Evolutionary conservation across 2,329 filamentous ascomycete genomes (phyloP).

Genomic region (Phyllosticta ampelicida): DNA sequence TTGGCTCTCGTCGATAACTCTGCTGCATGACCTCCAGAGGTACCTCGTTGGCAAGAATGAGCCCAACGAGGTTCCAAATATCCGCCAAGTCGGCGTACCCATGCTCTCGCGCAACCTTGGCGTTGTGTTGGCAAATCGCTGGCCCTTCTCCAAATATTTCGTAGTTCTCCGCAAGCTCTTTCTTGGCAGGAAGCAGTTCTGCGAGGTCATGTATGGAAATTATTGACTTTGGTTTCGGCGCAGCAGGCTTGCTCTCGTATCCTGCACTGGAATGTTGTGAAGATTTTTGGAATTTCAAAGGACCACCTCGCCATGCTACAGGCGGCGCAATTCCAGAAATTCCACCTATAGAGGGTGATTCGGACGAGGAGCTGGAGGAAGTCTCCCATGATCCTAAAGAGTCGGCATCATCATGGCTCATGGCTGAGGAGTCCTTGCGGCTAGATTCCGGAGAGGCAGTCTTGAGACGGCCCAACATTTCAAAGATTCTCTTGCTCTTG

Average conservation of each 20-base stretch:
- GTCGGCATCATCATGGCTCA: constrained; percentile 20
- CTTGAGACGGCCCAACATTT: constrained; percentile 51
- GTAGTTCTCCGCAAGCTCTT: constrained; percentile 67
- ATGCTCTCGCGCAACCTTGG: constrained; percentile 59
- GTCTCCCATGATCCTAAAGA: constrained; percentile 12
- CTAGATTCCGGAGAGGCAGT: constrained; percentile 39
- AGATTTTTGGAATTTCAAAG: constrained; percentile 46
- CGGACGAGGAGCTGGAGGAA: constrained; percentile 28
- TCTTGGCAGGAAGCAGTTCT: constrained; percentile 65
- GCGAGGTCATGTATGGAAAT: constrained; percentile 64
- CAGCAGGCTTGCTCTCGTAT: constrained; percentile 15
- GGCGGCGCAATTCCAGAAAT: constrained; percentile 32
- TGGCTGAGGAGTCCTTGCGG: constrained; percentile 21
- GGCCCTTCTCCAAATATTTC: constrained; percentile 71
- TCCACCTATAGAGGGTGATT: constrained; percentile 13
- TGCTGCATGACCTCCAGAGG: constrained; percentile 55
- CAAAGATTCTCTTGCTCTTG: constrained; percentile 46
- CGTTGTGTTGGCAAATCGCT: constrained; percentile 78
- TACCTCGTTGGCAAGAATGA: constrained; percentile 68
- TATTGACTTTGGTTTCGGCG: constrained; percentile 50
- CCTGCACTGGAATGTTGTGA: constrained; percentile 25
- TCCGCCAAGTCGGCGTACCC: constrained; percentile 63
- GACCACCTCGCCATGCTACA: constrained; percentile 40
- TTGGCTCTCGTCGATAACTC: constrained; percentile 45
- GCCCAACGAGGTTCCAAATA: constrained; percentile 71